Base-by-base conservation (phyloP, 148 eudicot species). In the Vaccinium corymbosum region DNA sequence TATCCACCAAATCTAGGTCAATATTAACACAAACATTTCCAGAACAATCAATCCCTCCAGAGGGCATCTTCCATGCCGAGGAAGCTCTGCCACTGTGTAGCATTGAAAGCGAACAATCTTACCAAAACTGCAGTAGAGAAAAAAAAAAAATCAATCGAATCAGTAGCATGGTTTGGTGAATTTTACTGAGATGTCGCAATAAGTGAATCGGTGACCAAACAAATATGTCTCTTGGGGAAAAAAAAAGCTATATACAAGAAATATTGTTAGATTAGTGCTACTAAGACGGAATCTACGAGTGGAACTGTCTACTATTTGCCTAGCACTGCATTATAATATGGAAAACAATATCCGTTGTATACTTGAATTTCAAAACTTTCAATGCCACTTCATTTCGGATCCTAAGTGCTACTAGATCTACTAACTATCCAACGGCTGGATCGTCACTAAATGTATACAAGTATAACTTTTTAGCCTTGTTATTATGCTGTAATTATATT, bases 31-130 rank as follows among this genome's bases (percentile, higher is more conserved):
- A 27, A 25, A 27, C 8, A 10, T 25, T 15, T 6, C 19, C 29
- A 76, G 15, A 76, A 49, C 80, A 52, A n/a, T 8, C 80, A 78
- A 78, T 12, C 64, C 46, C n/a, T 55, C 10, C 71, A 80, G 48
- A 61, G 4, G 29, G 19, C 29, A 20, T 38, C 61, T 25, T 17
- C 82, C 53, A 38, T 1, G 10, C 29, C 50, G 42, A 42, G 13
- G 32, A 46, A 29, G 50, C 71, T 56, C 17, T n/a, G 35, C 50
- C 70, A 56, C 13, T 32, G 56, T 15, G n/a, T 59, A n/a, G 70
- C 70, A 57, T 57, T 57, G 62, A 57, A 10, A 80, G 25, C 13
- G 57, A 62, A 29, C 61, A 8, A 57, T 80, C 27, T 15, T 50
- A 76, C 29, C 80, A 49, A 78, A 27, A 15, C 22, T 78, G 53